Conservation (phyloP, 2,329 filamentous ascomycete species). For the Setomelanomma holmii region DNA sequence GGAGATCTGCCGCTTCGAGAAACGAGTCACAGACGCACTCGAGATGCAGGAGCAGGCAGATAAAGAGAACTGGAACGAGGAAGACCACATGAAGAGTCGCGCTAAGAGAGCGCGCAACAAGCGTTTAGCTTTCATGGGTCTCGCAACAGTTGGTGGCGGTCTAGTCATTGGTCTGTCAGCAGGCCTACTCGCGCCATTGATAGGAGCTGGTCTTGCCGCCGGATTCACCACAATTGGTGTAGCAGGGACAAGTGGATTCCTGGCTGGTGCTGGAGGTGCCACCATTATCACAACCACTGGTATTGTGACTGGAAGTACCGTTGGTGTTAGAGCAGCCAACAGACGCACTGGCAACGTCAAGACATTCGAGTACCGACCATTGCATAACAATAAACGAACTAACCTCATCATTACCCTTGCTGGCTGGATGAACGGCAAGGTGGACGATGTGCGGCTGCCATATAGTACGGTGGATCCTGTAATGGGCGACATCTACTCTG, state of each 20-base stretch:
- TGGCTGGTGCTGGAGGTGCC: conserved; percentile 89
- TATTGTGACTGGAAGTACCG: conserved; percentile 83
- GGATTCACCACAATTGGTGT: conserved; percentile 96
- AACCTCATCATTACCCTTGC: conserved; percentile 95
- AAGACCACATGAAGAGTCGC: conserved; percentile 87
- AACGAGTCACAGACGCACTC: conserved; percentile 92
- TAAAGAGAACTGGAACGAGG: conserved; percentile 97
- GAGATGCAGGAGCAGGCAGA: conserved; percentile 97
- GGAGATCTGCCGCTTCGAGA: conserved; percentile 96
- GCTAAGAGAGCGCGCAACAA: conserved; percentile 81
- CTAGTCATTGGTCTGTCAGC: conserved; percentile 95
- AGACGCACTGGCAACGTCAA: conserved; percentile 89
- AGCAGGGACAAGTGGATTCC: conserved; percentile 83
- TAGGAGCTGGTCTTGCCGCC: conserved; percentile 90
- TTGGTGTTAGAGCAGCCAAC: conserved; percentile 84
- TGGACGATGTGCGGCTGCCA: conserved; percentile 93
- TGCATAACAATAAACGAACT: conserved; percentile 97
- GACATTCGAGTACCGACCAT: conserved; percentile 94
- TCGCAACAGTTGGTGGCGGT: conserved; percentile 93
- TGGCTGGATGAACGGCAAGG: conserved; percentile 98
- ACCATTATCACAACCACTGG: conserved; percentile 92
- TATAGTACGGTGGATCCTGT: conserved; percentile 96
- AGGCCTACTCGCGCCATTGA: conserved; percentile 88
- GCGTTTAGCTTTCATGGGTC: conserved; percentile 92
- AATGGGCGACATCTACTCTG: conserved; percentile 98